Base-by-base conservation (phyloP, 2,329 filamentous ascomycete genomes). In the Penicillium occitanis region DNA sequence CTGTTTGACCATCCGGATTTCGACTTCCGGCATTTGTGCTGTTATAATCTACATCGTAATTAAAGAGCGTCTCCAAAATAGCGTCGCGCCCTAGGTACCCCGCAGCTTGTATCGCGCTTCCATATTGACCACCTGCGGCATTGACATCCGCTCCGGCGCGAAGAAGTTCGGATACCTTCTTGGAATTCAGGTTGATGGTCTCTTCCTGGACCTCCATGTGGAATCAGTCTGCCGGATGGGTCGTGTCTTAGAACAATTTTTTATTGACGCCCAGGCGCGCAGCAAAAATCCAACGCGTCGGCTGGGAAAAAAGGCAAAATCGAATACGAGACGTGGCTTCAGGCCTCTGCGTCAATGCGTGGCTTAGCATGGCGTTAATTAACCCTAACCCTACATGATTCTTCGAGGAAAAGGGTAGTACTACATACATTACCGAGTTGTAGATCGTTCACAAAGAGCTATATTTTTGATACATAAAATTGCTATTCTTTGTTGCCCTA, bases 31-130 rank as follows among this genome's bases (percentile, higher is more conserved):
- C n/a, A 25, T 57, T 57, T 4, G 13, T 60, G 25, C 11, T 7
- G 22, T 60, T 44, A 25, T 19, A 19, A 14, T 57, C 19, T 3
- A 33, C 53, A 3, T 17, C 10, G 4, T 14, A 17, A 4, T 40
- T 25, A 1, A 44, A 11, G 4, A 42, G 35, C 10, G n/a, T 25
- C 0, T 28, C 57, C 22, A 44, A 14, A 14, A 44, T 60, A 5
- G 1, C 14, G 37, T 19, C 22, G 37, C 37, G 57, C 2, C 37
- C 57, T 14, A 60, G 13, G 2, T 37, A 17, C 30, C 53, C 57
- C 57, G 57, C 57, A 11, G 57, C 57, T n/a, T 60, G 57, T n/a
- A 60, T 44, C 3, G 57, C 37, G 14, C 35, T 60, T 44, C 57
- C 37, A 44, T 60, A 44, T 44, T 60, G 25, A 44, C 57, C 37